Base-by-base conservation (phyloP, 1,139 yeast species). In the Scheffersomyces titani region DNA sequence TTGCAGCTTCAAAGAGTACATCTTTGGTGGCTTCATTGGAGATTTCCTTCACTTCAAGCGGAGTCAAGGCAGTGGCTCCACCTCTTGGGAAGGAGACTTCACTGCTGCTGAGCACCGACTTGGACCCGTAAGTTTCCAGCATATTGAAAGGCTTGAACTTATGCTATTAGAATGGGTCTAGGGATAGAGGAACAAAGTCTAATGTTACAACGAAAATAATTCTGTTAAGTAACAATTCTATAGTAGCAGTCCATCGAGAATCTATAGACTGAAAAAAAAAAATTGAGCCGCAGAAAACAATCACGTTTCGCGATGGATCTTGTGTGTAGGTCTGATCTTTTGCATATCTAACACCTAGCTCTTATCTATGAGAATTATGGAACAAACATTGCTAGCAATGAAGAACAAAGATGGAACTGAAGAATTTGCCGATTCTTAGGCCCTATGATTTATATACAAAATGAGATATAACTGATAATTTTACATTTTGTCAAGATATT, bases 61-160 rank as follows among this genome's bases (percentile, higher is more conserved):
- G 93, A 2, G 97, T 86, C 70, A 93, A 82, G 19, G 87, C 91
- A 22, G 93, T 84, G 11, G 90, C 85, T 55, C 98, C 98, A 65
- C 99, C 99, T 85, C 99, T 88, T 53, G 99, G 99, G 70, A 94
- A 94, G 19, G 97, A 85, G 54, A 86, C 83, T 62, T 90, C 96
- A 61, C 80, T 83, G 59, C 77, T 77, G 58, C 74, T 76, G 57
- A 78, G 61, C 22, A 61, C 61, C 51, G 68, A 60, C 47, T 54
- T 56, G 21, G 59, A 51, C 47, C 51, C 19, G 19, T 13, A 19
- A 9, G 57, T 52, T 13, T 20, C 19, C n/a, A 30, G 40, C 40
- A 30, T 30, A 30, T 11, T 30, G 40, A 30, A 30, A 30, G 40
- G 13, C 40, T 30, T 30, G 40, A 30, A 30, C 40, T 30, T 30